Percentiles rank a stretch among this genome's conserved stretches.
phyloP scores from a whole-genome alignment of 169 alveolate genomes.

The Cryptosporidium felis region DNA sequence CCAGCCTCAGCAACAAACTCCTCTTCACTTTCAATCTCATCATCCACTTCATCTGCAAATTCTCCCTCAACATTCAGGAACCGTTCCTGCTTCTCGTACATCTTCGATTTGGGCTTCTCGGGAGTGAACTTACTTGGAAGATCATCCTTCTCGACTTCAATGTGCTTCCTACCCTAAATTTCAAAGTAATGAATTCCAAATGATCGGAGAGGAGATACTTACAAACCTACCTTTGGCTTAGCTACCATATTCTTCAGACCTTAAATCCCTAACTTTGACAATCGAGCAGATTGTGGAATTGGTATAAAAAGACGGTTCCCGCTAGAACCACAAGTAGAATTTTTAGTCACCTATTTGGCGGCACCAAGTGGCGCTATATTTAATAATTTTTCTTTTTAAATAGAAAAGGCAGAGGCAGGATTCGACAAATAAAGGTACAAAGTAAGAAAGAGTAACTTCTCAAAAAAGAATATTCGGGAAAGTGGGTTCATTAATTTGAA shows the following conservation, averaged over 20 bases:
- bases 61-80: constrained; percentile 44
- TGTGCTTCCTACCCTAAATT: constrained; percentile 25
- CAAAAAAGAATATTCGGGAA: too few relatives aligned
- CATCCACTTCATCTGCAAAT: constrained; percentile 59
- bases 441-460: too few relatives aligned
- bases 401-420: too few relatives aligned
- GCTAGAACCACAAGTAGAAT: too few relatives aligned
- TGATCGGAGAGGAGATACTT: background rate
- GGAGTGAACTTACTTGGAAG: constrained; percentile 47
- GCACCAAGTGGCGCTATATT: too few relatives aligned
- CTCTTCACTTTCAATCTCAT: constrained; percentile 43
- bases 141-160: constrained; percentile 4
- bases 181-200: background rate
- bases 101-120: constrained; percentile 12
- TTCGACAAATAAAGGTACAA: too few relatives aligned
- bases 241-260: background rate
- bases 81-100: constrained; percentile 21
- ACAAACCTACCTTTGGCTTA: constrained; percentile 25
- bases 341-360: too few relatives aligned
- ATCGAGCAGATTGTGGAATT: background rate
- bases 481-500: too few relatives aligned
- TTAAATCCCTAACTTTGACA: background rate
- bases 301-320: background rate
- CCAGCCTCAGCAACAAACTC: background rate
- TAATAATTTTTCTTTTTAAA: too few relatives aligned